These are phyloP conservation scores for Nothomitra cinnamomea DNA, from an alignment of 2,329 filamentous ascomycete species.

Conservation along the genomic window DNA sequence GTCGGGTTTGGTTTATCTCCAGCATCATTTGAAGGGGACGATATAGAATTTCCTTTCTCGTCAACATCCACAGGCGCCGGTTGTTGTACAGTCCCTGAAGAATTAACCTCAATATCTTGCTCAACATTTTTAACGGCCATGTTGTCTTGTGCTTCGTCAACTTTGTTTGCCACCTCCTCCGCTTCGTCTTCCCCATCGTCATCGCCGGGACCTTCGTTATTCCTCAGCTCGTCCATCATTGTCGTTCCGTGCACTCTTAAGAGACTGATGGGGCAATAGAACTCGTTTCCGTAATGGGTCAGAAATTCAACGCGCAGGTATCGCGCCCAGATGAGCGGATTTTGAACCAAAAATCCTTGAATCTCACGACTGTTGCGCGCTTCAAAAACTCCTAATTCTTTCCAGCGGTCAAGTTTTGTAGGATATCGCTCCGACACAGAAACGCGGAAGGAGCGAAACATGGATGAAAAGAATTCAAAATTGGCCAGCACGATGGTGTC, in stretches of 20 bases:
- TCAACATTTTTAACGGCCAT: background rate
- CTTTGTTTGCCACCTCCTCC: slow-evolving; percentile 24
- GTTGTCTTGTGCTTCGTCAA: slow-evolving; percentile 5
- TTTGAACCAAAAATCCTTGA: slow-evolving; percentile 84
- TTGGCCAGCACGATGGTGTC: slow-evolving; percentile 96
- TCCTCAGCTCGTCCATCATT: slow-evolving; percentile 87
- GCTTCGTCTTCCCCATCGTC: slow-evolving; percentile 46
- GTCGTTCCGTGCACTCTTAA: slow-evolving; percentile 83
- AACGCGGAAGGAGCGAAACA: slow-evolving; percentile 78
- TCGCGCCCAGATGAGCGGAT: slow-evolving; percentile 87
- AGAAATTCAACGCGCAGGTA: slow-evolving; percentile 87
- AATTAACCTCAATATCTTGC: background rate
- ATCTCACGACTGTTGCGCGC: slow-evolving; percentile 86
- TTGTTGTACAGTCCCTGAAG: background rate
- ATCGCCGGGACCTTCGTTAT: slow-evolving; percentile 53
- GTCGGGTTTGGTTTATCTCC: background rate
- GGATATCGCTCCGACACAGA: slow-evolving; percentile 92
- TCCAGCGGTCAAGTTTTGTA: slow-evolving; percentile 84
- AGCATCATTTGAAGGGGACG: background rate
- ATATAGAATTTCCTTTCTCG: background rate
- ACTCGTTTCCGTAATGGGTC: slow-evolving; percentile 89
- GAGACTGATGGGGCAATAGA: slow-evolving; percentile 84
- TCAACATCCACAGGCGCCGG: background rate
- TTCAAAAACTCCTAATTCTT: slow-evolving; percentile 71
- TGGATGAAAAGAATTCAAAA: slow-evolving; percentile 97